Conservation (phyloP, 2,329 filamentous ascomycete genomes). For the Ambrosiella beaveri region DNA sequence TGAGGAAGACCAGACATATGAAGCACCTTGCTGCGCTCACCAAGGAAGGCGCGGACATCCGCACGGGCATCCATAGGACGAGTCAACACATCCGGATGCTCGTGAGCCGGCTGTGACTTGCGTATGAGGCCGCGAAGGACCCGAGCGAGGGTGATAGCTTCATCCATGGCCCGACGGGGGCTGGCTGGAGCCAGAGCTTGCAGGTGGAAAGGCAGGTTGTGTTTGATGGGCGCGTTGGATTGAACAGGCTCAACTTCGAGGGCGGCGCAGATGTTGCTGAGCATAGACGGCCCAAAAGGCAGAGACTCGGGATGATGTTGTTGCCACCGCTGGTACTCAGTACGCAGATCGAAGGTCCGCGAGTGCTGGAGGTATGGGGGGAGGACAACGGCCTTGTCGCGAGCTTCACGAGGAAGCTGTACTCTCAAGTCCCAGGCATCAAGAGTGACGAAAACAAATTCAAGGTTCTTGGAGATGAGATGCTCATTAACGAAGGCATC, state of each 20-base stretch:
- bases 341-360: slow-evolving; percentile 87
- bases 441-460: slow-evolving; percentile 95
- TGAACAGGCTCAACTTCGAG: slow-evolving; percentile 96
- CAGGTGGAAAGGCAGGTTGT: slow-evolving; percentile 93
- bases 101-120: slow-evolving; percentile 86
- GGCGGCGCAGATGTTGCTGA: slow-evolving; percentile 94
- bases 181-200: slow-evolving; percentile 92
- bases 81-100: slow-evolving; percentile 87
- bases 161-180: slow-evolving; percentile 90
- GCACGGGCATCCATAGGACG: slow-evolving; percentile 93
- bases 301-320: slow-evolving; percentile 95
- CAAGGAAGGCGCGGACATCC: slow-evolving; percentile 88
- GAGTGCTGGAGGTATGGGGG: slow-evolving; percentile 96
- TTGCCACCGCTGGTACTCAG: slow-evolving; percentile 97
- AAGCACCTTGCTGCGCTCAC: slow-evolving; percentile 91
- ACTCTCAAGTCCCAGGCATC: slow-evolving; percentile 98
- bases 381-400: slow-evolving; percentile 93
- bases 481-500: slow-evolving; percentile 88
- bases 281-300: slow-evolving; percentile 85
- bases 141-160: slow-evolving; percentile 82
- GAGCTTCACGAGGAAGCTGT: slow-evolving; percentile 89
- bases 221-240: slow-evolving; percentile 94
- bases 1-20: slow-evolving; percentile 96
- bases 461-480: slow-evolving; percentile 73
- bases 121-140: slow-evolving; percentile 84